Conservation (phyloP, 345 rosid genomes). For the Dipteronia sinensis region DNA sequence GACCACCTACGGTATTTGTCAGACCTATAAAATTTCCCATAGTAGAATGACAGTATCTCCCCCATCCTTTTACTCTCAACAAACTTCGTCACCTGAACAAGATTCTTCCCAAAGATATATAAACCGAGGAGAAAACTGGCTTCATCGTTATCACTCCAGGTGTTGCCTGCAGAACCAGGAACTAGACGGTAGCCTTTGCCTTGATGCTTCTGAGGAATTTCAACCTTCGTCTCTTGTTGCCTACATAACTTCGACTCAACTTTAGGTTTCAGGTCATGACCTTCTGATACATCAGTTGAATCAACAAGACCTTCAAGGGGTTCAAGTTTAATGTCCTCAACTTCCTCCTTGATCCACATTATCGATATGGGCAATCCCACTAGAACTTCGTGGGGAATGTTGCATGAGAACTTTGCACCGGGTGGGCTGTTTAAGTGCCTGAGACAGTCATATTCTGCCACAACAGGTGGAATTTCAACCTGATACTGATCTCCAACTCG, state of each 20-base stretch:
- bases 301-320: conserved; percentile 18
- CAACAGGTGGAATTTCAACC: conserved; percentile 50
- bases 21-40: conserved; percentile 60
- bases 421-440: conserved; percentile 12
- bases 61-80: conserved; percentile 50
- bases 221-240: conserved; percentile 20
- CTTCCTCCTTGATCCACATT: conserved; percentile 46
- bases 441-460: conserved; percentile 24
- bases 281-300: conserved; percentile 12
- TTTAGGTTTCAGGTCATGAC: conserved; percentile 21
- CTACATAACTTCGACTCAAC: conserved; percentile 22
- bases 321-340: conserved; percentile 27
- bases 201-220: conserved; percentile 20
- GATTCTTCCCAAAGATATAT: conserved; percentile 67
- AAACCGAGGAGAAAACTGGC: conserved; percentile 55
- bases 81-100: conserved; percentile 48
- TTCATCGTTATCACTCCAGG: conserved; percentile 43
- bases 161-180: conserved; percentile 38
- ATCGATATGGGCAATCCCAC: conserved; percentile 54
- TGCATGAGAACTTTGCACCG: conserved; percentile 15
- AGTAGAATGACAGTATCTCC: conserved; percentile 50
- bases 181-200: conserved; percentile 25
- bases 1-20: conserved; percentile 53
- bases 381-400: conserved; percentile 25
- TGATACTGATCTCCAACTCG: conserved; percentile 60